Conservation (phyloP, 768 basidiomycete species). For the Astraeus odoratus region DNA sequence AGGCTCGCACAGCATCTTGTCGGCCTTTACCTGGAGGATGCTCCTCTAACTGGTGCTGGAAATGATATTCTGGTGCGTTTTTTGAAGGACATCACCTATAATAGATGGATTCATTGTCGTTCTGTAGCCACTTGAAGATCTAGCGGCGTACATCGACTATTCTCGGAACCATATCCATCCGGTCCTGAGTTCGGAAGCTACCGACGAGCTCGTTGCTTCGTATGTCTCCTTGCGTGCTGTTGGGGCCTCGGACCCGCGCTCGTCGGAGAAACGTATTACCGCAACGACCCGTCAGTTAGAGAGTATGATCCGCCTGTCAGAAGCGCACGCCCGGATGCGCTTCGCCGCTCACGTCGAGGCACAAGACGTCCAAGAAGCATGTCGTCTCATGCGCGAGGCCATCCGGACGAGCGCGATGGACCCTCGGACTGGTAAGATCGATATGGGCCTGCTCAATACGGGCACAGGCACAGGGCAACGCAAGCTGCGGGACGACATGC, state of each 20-base stretch:
- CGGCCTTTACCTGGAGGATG: conserved; percentile 88
- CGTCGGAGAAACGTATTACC: conserved; percentile 89
- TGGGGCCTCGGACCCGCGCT: conserved; percentile 77
- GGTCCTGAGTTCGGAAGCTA: conserved; percentile 77
- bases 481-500: conserved; percentile 84
- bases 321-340: conserved; percentile 96
- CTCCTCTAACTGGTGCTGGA: conserved; percentile 50
- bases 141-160: conserved; percentile 93
- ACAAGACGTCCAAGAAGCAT: conserved; percentile 84
- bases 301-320: conserved; percentile 91
- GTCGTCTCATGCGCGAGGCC: conserved; percentile 93
- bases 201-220: conserved; percentile 73
- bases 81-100: background rate
- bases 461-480: conserved; percentile 86
- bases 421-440: conserved; percentile 94
- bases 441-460: conserved; percentile 92
- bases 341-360: conserved; percentile 84
- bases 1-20: conserved; percentile 90
- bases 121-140: conserved; percentile 74
- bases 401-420: conserved; percentile 94
- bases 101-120: background rate
- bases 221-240: conserved; percentile 94
- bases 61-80: conserved; percentile 64
- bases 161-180: conserved; percentile 84
- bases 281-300: conserved; percentile 97